Evolutionary conservation across 371 early-diverging fungal genomes (phyloP), one percentile per base, ranked within the genome.

Genomic region (Apophysomyces elegans): DNA sequence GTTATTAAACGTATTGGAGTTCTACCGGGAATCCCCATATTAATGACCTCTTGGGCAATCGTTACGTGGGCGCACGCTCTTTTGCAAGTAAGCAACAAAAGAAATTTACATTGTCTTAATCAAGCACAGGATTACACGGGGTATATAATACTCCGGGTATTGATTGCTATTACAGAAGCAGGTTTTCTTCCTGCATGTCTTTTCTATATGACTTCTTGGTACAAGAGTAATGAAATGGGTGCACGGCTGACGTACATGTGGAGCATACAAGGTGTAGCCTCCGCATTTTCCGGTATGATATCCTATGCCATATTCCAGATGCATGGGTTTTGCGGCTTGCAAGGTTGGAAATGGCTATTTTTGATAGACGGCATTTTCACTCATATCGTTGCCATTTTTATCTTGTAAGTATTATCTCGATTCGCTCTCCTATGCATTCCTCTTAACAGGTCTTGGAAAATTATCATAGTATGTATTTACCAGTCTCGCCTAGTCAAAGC

Each of bases 151-250:
- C 70, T 75, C 44, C 77, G 84, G n/a, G 64, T 75, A 3, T 69
- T 84, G 14, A 76, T 84, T 26, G 83, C 78, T 9, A 66, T 77
- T 43, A 79, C 80, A 41, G 84, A 84, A 64, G 84, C 80, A 12
- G 84, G 84, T 7, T 80, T 77, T 58, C 80, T 80, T 63, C 84
- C 84, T 7, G 84, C 78, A 2, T 77, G 79, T 21, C 64, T 80
- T 9, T 63, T 80, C 47, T 81, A 84, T 57, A 62, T 84, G 38
- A 78, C 82, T 14, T 60, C 69, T 8, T 80, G 73, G 54, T 84
- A 84, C 77, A 84, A 77, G 61, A 67, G 70, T 3, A 59, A 45
- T 5, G 84, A 84, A 50, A 70, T 82, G 68, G 79, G 80, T 1
- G 59, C 74, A 7, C 67, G 84, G 8, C 70, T 84, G 4, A 68